A percentile compares a stretch with the other conserved stretches of the same genome.
Evolutionary conservation across 495 filamentous ascomycete species (phyloP).

Genomic region (Xylaria nigripes): DNA sequence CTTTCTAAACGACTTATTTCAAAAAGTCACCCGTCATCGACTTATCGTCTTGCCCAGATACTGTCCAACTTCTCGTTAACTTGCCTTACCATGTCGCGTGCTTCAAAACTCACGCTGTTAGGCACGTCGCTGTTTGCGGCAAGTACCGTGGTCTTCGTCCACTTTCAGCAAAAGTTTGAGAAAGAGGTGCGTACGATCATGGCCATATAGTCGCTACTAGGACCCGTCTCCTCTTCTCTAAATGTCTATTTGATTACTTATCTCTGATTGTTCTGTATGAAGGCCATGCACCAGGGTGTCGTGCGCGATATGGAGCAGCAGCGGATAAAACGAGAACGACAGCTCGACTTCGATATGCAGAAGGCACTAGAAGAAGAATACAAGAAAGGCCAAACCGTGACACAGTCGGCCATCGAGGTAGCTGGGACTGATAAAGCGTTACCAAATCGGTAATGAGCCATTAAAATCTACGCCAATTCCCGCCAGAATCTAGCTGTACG

Average conservation of each 20-base stretch:
- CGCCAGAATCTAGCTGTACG: background rate
- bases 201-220: conserved; percentile 11
- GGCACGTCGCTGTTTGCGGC: conserved; percentile 68
- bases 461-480: background rate
- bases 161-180: conserved; percentile 79
- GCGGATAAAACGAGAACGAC: conserved; percentile 74
- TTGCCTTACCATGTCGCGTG: conserved; percentile 64
- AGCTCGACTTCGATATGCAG: conserved; percentile 92
- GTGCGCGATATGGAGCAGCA: conserved; percentile 93
- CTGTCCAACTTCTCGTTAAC: background rate
- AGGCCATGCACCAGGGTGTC: conserved; percentile 96
- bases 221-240: background rate
- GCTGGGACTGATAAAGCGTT: conserved; percentile 10
- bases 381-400: conserved; percentile 65
- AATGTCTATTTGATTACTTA: background rate
- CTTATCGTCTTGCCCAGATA: background rate
- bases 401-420: conserved; percentile 28
- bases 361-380: conserved; percentile 79
- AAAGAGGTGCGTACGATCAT: conserved; percentile 52
- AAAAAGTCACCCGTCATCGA: too few relatives aligned
- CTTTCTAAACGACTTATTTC: too few relatives aligned
- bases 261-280: conserved; percentile 10
- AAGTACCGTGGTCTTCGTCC: conserved; percentile 75
- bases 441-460: conserved; percentile 16
- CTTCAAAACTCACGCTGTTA: conserved; percentile 77